Evolutionary conservation across 495 filamentous ascomycete genomes (phyloP).

Genomic region (Cercophora sp.): DNA sequence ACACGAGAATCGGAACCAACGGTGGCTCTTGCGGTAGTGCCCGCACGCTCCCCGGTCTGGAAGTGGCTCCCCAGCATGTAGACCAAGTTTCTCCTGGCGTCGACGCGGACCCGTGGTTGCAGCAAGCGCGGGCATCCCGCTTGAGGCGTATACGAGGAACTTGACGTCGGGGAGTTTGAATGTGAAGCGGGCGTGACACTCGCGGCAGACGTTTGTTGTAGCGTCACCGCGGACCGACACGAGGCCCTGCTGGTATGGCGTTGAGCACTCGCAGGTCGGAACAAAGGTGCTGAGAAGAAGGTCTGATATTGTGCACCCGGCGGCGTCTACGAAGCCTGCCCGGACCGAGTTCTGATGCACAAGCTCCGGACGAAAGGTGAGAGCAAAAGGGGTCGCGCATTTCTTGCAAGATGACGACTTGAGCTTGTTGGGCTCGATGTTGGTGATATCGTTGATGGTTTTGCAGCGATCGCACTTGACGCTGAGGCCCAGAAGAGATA

Average conservation of each 20-base stretch:
- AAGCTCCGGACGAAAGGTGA: slow-evolving; percentile 68
- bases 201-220: slow-evolving; percentile 70
- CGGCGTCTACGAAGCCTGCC: slow-evolving; percentile 79
- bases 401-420: slow-evolving; percentile 64
- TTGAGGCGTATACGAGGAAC: slow-evolving; percentile 66
- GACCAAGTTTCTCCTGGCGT: slow-evolving; percentile 70
- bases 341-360: slow-evolving; percentile 73
- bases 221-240: slow-evolving; percentile 71
- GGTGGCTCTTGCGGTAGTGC: slow-evolving; percentile 76
- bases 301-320: slow-evolving; percentile 73
- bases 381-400: slow-evolving; percentile 64
- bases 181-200: slow-evolving; percentile 80
- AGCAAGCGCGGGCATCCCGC: slow-evolving; percentile 37
- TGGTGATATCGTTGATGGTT: slow-evolving; percentile 65
- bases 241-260: slow-evolving; percentile 58
- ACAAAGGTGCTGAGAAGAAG: slow-evolving; percentile 80
- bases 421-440: slow-evolving; percentile 48
- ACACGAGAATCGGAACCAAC: slow-evolving; percentile 77
- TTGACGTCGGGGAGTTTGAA: slow-evolving; percentile 78
- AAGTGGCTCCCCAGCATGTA: slow-evolving; percentile 74
- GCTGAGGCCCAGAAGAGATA: slow-evolving; percentile 63
- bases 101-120: slow-evolving; percentile 45
- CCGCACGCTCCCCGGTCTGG: slow-evolving; percentile 68
- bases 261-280: slow-evolving; percentile 83
- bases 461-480: slow-evolving; percentile 86